Base-by-base conservation (phyloP, 2,329 filamentous ascomycete species). In the Claviceps capensis region DNA sequence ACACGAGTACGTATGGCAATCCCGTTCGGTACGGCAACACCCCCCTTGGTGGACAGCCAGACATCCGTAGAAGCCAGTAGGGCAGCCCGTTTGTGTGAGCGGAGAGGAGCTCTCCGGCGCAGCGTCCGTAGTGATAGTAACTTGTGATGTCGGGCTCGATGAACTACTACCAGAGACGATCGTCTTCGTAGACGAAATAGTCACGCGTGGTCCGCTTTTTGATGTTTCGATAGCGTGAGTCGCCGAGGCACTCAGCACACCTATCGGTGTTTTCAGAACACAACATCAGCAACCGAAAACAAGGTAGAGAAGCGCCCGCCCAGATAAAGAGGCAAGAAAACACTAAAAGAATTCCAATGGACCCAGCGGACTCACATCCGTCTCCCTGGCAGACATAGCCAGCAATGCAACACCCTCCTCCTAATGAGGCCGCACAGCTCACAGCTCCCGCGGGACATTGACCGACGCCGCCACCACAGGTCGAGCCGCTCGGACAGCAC, bases 61-160 rank as follows among this genome's bases (percentile, higher is more conserved):
- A 67, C 91, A 97, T 49, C 88, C 84, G 67, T 97, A 97, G 72
- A 90, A 97, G 2, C 90, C 90, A 0, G 84, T 90, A 0, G 91
- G 91, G 60, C 91, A 97, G 59, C 67, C 67, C 5, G 61, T 62
- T 52, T 69, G 67, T 11, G 67, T 67, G 13, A 72, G 65, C 55
- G 45, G 63, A 17, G 48, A 6, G 26, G 68, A 68, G 16, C 66
- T 67, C 8, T 63, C 59, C 1, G 70, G 69, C 49, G 64, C 58
- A 47, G 65, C 59, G 0, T 11, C 30, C 30, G 30, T 34, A 34
- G 30, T 4, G 9, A 34, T 34, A 34, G 30, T 11, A 9, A 34
- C 9, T 72, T 48, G 72, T 65, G 26, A 72, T 59, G 16, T 72
- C 65, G 14, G 70, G 72, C 19, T 65, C 57, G 44, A 68, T 56